These are phyloP conservation scores for Kitagawia praeruptora DNA, from an alignment of 129 eudicot species.

Conservation along the genomic window DNA sequence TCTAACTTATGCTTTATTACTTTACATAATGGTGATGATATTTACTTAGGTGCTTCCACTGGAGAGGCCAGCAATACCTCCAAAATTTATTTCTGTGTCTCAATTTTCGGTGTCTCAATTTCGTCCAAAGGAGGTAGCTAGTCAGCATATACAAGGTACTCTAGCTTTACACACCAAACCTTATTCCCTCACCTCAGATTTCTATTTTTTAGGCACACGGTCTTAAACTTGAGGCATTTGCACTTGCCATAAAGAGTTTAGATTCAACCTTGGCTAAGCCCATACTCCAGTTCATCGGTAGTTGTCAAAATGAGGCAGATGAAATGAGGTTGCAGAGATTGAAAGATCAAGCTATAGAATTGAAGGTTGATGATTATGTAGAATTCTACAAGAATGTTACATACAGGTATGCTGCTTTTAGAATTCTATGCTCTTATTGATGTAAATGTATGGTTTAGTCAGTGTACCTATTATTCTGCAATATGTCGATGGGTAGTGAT, in stretches of 20 bases:
- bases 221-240: slow-evolving; percentile 59
- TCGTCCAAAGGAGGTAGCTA: slow-evolving; percentile 93
- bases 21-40: background rate
- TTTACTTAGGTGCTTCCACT: slow-evolving; percentile 67
- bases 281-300: slow-evolving; percentile 78
- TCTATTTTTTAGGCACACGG: slow-evolving; percentile 2
- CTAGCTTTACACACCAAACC: background rate
- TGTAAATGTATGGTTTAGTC: background rate
- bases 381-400: slow-evolving; percentile 77
- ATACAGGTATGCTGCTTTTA: slow-evolving; percentile 47
- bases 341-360: slow-evolving; percentile 56
- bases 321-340: slow-evolving; percentile 73
- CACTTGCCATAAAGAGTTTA: slow-evolving; percentile 47
- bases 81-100: slow-evolving; percentile 74
- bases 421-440: background rate
- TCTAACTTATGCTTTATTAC: background rate
- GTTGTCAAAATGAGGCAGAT: slow-evolving; percentile 88
- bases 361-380: slow-evolving; percentile 61
- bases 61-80: slow-evolving; percentile 45
- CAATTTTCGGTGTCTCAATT: slow-evolving; percentile 72
- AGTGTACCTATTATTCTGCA: background rate
- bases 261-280: slow-evolving; percentile 52
- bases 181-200: background rate
- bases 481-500: background rate
- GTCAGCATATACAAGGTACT: slow-evolving; percentile 18